Base-by-base conservation (phyloP, 2,329 filamentous ascomycete genomes). In the Westerdykella aurantiaca region DNA sequence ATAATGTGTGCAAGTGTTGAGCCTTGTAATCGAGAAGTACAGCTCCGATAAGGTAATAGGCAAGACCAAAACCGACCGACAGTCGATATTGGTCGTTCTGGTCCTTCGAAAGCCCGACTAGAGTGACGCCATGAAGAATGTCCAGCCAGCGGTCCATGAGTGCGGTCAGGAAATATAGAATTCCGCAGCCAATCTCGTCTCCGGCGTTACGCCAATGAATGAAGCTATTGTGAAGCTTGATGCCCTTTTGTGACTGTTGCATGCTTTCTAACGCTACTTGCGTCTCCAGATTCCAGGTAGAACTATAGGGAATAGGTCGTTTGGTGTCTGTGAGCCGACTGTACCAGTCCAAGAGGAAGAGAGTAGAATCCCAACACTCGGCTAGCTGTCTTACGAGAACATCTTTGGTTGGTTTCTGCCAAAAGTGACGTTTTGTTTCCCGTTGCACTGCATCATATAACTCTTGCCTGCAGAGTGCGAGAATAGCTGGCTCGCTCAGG, bases 121-220 rank as follows among this genome's bases (percentile, higher is more conserved):
- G 46, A 14, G 66, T 57, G 14, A 64, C 65, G 13, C 75, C 75
- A 42, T 69, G 69, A 12, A 78, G 56, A 3, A 79, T 52, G 22
- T 70, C 66, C 5, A 77, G 63, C 76, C 76, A 79, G 46, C 76
- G 76, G 50, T 79, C 76, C 49, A 79, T 70, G 10, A 79, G 69
- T 6, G 76, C 76, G 31, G 77, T 66, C 9, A 79, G 52, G 46
- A 79, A 79, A 58, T 77, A 78, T 2, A 78, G 58, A 16, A 79
- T 64, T 22, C 74, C 75, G 46, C 74, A 78, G 23, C 73, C 75
- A 22, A 79, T 69, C 45, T 79, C 76, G 44, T 75, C 69, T 31
- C 73, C 74, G 5, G 75, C 74, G 46, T 76, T 76, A n/a, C 77
- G 72, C 74, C 76, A 79, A 47, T 78, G 76, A 21, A 79, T 73